A percentile compares a stretch with the other conserved stretches of the same genome.
These are phyloP conservation scores for Eruca vesicaria DNA, from an alignment of 441 rosid species.

Conservation along the genomic window DNA sequence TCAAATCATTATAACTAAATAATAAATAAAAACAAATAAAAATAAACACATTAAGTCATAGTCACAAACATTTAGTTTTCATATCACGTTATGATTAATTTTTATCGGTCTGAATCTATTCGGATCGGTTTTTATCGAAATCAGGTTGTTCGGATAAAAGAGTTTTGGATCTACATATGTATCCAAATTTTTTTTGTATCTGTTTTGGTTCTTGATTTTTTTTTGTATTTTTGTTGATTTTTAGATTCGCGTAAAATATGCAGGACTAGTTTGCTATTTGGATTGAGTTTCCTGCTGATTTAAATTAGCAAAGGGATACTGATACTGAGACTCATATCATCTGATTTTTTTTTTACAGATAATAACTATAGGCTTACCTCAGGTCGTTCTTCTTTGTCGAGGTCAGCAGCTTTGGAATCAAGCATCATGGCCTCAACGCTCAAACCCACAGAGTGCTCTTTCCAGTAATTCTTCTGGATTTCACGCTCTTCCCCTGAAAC, in stretches of 20 bases:
- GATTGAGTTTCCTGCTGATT: too few relatives aligned
- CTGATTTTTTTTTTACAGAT: not conserved
- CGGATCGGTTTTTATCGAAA: too few relatives aligned
- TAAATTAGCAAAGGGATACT: too few relatives aligned
- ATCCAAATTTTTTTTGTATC: too few relatives aligned
- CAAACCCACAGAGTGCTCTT: constrained; percentile 66
- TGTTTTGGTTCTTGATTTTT: not conserved
- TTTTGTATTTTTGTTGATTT: too few relatives aligned
- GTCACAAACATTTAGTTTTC: not conserved
- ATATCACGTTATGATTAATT: too few relatives aligned
- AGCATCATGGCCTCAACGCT: constrained; percentile 94
- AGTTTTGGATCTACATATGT: not conserved
- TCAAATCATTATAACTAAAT: not conserved
- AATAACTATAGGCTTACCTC: too few relatives aligned
- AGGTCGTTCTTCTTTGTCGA: constrained; percentile 96
- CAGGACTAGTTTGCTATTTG: too few relatives aligned
- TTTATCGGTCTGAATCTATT: too few relatives aligned
- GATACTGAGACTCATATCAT: not conserved
- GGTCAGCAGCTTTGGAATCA: constrained; percentile 86
- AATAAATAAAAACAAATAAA: not conserved
- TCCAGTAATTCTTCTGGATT: constrained; percentile 80
- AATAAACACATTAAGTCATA: not conserved
- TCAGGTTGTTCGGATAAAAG: not conserved
- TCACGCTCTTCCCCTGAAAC: constrained; percentile 54
- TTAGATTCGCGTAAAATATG: not conserved